Base-by-base conservation (phyloP, 192 early-diverging fungal genomes). In the Lobosporangium transversale region DNA sequence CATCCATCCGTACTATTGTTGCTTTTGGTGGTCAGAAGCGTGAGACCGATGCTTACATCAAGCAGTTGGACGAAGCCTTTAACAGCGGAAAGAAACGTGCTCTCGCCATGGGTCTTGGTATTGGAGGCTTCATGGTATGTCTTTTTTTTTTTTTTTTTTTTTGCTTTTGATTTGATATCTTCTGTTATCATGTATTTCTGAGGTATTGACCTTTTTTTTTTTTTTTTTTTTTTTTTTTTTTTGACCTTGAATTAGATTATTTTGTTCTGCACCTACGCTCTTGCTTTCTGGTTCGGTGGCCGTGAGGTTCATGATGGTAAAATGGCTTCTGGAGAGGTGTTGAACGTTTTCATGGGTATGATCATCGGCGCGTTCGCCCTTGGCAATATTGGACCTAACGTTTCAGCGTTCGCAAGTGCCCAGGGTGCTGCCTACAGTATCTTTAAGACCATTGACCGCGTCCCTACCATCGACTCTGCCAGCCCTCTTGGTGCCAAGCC, bases 241-340 rank as follows among this genome's bases (percentile, higher is more conserved):
- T 14, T 40, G 7, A 7, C 14, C 14, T 14, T 14, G 14, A 7
- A 10, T 10, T 14, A 40, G 37, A 7, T 40, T 14, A 80, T 91
- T 57, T 80, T 96, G n/a, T 98, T 93, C 66, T 58, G 74, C 43
- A 83, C 91, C n/a, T 95, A 95, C 55, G 88, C 86, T 11, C 83
- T 96, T 20, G 87, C 94, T 18, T 94, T 94, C 83, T 95, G 93
- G 90, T 95, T 92, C 70, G 95, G 94, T 56, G 73, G 85, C 40
- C 82, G 81, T 29, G 79, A 91, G 37, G 87, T 90, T 44, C 57
- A 85, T 44, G 60, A 82, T 11, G 68, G 67, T 32, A 23, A 66
- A 5, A 86, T 92, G 85, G 17, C 23, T 1, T 59, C 81, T 18
- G 84, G 59, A 0, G 60, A 84, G 9, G 88, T 93, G 18, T 70